These are phyloP conservation scores for Bisporella sp. DNA, from an alignment of 2,329 filamentous ascomycete species.

Conservation along the genomic window DNA sequence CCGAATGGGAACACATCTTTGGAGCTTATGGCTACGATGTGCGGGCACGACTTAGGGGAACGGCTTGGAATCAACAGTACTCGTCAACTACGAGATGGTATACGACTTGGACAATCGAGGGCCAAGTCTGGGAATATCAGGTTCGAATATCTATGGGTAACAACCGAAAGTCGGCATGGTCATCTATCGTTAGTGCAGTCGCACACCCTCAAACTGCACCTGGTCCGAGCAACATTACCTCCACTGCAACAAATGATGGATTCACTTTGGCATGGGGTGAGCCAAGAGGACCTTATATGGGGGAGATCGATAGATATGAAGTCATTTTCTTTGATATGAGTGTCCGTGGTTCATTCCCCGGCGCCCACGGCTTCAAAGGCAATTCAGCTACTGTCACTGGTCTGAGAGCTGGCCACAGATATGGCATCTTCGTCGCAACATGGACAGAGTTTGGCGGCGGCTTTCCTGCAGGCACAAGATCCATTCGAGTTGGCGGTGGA, in stretches of 20 bases:
- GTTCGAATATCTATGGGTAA: background rate
- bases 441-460: background rate
- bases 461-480: background rate
- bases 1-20: background rate
- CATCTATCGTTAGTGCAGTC: background rate
- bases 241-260: background rate
- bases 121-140: background rate
- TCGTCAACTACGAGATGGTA: background rate
- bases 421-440: background rate
- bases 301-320: background rate
- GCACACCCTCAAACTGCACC: background rate
- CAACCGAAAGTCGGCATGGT: background rate
- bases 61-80: background rate
- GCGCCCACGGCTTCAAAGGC: background rate
- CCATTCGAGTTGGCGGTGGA: background rate
- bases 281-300: background rate
- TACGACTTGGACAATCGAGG: background rate
- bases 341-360: background rate
- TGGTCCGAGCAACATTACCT: background rate
- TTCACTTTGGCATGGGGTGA: background rate
- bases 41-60: background rate
- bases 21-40: background rate
- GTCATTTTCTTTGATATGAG: background rate
- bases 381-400: background rate
- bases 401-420: background rate